Evolutionary conservation across 176 grass and related monocot genomes (phyloP), one percentile per base, ranked within the genome.

Genomic region (Oryza longistaminata): DNA sequence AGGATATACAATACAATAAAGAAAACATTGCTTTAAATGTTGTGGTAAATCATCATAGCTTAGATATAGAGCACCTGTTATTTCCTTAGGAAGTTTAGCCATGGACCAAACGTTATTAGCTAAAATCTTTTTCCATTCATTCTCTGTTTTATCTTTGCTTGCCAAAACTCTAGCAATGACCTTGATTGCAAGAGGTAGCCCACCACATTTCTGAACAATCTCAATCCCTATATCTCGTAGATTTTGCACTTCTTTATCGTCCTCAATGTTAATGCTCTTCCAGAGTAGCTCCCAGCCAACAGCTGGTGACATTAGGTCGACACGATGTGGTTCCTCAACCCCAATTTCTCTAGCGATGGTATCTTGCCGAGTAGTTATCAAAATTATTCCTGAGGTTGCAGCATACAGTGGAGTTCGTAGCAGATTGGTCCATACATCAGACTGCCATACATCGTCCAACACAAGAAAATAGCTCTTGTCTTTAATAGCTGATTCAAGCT

Each of bases 171-270:
- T 69, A 6, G 76, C 76, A 21, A 67, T 64, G 0, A 75, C 49
- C 16, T 70, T 90, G 21, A 93, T 82, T 35, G 88, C 88, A 58
- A 90, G 77, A 29, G 91, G 88, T 31, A 93, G 85, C 22, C 87
- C 33, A 34, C 68, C 35, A 37, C 35, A 37, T 37, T 37, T 37
- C 6, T 7, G 35, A 7, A 37, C 0, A 37, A 37, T 37, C 48
- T 78, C 9, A 2, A 22, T 61, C 1, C 82, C 90, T 11, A 79
- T 42, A 6, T 64, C 58, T 10, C 26, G 53, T 6, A 88, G 19
- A 66, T 74, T 26, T 11, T 52, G 10, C 2, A 75, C 79, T 19
- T 88, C 66, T 12, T 86, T 80, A 11, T 37, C 6, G 0, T 82
- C 73, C 0, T 83, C 61, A 2, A 76, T 13, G 19, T 29, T 64